These are phyloP conservation scores for Tylopilus balloui DNA, from an alignment of 768 basidiomycete species.

Conservation along the genomic window DNA sequence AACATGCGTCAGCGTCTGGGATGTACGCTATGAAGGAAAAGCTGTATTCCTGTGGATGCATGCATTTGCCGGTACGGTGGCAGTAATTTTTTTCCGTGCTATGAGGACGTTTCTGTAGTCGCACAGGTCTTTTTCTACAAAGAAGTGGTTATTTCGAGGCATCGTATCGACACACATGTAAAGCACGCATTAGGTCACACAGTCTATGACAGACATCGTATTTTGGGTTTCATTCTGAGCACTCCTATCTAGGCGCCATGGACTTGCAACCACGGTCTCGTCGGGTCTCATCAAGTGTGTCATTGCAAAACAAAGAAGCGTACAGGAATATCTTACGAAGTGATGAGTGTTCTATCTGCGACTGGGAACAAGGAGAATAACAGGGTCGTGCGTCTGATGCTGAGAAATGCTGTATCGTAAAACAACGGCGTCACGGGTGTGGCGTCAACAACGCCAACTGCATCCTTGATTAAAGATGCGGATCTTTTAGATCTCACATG, in stretches of 20 bases:
- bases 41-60: slow-evolving; percentile 18
- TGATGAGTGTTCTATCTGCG: background rate
- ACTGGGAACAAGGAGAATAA: slow-evolving; percentile 2
- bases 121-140: slow-evolving; percentile 2
- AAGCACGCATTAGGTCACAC: slow-evolving; percentile 16
- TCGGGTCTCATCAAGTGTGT: background rate
- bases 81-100: slow-evolving; percentile 6
- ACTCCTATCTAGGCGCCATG: background rate
- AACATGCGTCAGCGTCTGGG: slow-evolving; percentile 9
- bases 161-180: slow-evolving; percentile 25
- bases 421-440: background rate
- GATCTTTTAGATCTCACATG: slow-evolving; percentile 4
- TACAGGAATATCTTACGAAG: slow-evolving; percentile 11
- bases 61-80: slow-evolving; percentile 23
- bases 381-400: slow-evolving; percentile 16
- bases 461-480: slow-evolving; percentile 7
- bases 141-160: slow-evolving; percentile 17
- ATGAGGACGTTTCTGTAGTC: background rate
- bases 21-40: slow-evolving; percentile 16
- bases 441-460: slow-evolving; percentile 1
- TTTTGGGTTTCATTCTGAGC: slow-evolving; percentile 5
- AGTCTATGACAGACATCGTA: slow-evolving; percentile 20
- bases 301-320: slow-evolving; percentile 6
- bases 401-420: slow-evolving; percentile 12
- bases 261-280: background rate